Evolutionary conservation across 495 filamentous ascomycete genomes (phyloP), one percentile per base, ranked within the genome.

Genomic region (Trichoderma gamsii): DNA sequence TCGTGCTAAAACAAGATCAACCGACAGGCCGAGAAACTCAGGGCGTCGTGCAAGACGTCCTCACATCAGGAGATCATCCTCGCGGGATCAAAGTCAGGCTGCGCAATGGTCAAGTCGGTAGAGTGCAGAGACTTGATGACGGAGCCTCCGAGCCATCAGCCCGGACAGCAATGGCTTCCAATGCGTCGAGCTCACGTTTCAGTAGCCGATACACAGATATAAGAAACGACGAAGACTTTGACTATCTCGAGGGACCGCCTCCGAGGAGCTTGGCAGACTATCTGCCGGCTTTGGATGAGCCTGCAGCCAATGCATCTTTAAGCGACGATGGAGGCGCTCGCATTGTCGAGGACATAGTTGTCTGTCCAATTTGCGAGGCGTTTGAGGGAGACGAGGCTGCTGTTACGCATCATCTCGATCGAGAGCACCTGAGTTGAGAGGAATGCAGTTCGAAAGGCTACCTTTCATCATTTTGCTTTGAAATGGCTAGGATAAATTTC

Each of bases 81-180:
- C 80, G 87, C 41, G 90, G 90, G 64, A 89, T 92, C 77, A 92
- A 92, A 77, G 90, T 92, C 18, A 83, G 88, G 3, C 77, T 92
- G 2, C 73, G 77, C 18, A 87, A 90, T 75, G 90, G 90, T 6
- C 79, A 87, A 63, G 82, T 92, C 18, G 90, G 90, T 3, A 76
- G 90, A 41, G 88, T 92, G 41, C 89, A 92, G 74, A 79, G 76
- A 69, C 80, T 88, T 72, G 78, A 72, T 21, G 72, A 67, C 25
- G 70, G 72, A 25, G 68, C 72, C 6, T 68, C 75, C 7, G 4
- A 65, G 35, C 41, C 65, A 27, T 66, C 41, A 29, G 25, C 16
- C 27, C 9, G 41, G 21, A 35, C 65, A 25, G 27, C 65, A 13
- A 16, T 59, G 29, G 67, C 3, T 65, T 66, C 65, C 52, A 69